Evolutionary conservation across 2,329 filamentous ascomycete genomes (phyloP), one percentile per base, ranked within the genome.

Genomic region (Sporothrix protearum): DNA sequence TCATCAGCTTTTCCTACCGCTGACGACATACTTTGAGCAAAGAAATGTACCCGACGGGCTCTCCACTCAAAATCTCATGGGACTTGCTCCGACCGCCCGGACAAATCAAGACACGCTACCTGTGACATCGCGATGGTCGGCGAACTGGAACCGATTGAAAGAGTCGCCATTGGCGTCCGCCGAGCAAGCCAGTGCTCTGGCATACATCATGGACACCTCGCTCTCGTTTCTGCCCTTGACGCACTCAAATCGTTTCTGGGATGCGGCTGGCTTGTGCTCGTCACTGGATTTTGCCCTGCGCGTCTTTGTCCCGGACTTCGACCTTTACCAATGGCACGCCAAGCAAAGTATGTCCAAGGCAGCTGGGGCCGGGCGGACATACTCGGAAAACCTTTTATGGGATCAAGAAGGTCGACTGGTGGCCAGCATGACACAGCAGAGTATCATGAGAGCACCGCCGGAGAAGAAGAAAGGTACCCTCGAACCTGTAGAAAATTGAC

Each of bases 401-500:
- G 55, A 59, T 16, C 10, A 33, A 12, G 2, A 59, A 6, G 55
- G 55, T 3, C 30, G 30, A 2, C 28, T 59, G 28, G 55, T 59
- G 16, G 55, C 55, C 28, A 59, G 55, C 55, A 59, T 59, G 55
- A 59, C 55, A 10, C 55, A 59, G 55, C 55, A 59, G 55, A 57
- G 55, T 30, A 59, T 59, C 55, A n/a, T 59, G 55, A 12, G 55
- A 22, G 9, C 14, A 2, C 49, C n/a, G 53, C 25, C 53, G 22
- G 22, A 14, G 53, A 33, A 57, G 53, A 10, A 33, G 53, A 19
- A 51, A 51, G 47, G 19, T 19, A 51, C 3, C 47, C 16, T 22
- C 47, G 47, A 51, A 51, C 2, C 9, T 51, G 12, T 51, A 51
- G n/a, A n/a, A n/a, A n/a, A n/a, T n/a, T n/a, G n/a, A n/a, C n/a